Evolutionary conservation across 805 yeast genomes (phyloP), one percentile per base, ranked within the genome.

Genomic region (Cyberlindnera suaveolens): DNA sequence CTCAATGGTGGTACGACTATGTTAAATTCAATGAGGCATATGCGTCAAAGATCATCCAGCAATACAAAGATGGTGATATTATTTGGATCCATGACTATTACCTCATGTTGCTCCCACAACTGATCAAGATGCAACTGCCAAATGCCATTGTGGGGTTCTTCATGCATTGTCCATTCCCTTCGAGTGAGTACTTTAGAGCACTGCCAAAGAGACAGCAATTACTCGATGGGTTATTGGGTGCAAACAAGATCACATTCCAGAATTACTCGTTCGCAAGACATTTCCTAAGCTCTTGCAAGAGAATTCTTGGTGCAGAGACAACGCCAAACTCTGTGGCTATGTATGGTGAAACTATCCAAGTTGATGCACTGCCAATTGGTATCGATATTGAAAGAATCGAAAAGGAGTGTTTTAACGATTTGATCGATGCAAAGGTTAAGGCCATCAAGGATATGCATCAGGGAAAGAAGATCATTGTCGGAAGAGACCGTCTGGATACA

Each of bases 1-100:
- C 79, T 36, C 72, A 76, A 38, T 89, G 96, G 96, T 80, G 82
- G 82, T 75, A 82, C 60, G 95, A 86, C 59, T 93, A 93, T 60
- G 95, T 88, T 39, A 79, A 75, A 57, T 84, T 89, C 68, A 93
- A 93, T 63, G 96, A 88, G 64, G 89, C 89, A 9, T 93, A 85
- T 62, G 89, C 93, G 36, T 79, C 85, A 46, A 84, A 78, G 54
- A 81, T 93, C 50, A 71, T 78, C 52, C 70, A 75, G 38, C 71
- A 85, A 27, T 93, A 89, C 61, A 65, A 77, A 49, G 87, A 90
- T 4, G 99, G 99, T 81, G 96, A 91, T 60, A 70, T 80, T 35
- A 74, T 91, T 48, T 91, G 98, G 97, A 71, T 91, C 42, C 96
- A 91, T 62, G 99, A 91, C 65, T 91, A 91, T 61, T 98, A 93